phyloP scores from a whole-genome alignment of 176 grass and related monocot genomes.

The Carex scoparia region DNA sequence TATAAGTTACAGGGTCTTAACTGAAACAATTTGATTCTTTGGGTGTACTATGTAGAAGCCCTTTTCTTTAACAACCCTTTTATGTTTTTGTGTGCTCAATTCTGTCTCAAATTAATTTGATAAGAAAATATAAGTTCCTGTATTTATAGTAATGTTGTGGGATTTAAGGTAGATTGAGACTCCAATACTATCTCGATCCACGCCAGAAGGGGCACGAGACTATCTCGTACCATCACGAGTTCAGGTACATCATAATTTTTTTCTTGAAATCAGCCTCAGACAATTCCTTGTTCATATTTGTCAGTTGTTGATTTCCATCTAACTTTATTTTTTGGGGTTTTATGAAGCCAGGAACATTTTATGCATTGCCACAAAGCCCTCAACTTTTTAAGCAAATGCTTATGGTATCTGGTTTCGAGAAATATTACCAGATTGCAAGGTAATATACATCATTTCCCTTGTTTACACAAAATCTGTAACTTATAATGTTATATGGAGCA shows the following conservation, averaged over 20 bases:
- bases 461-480: neutral
- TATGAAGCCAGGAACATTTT: conserved; percentile 98
- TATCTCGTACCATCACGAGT: conserved; percentile 99
- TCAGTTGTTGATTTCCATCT: conserved; percentile 9
- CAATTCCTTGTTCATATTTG: neutral
- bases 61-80: neutral
- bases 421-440: conserved; percentile 98
- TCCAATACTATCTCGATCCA: conserved; percentile 97
- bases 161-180: conserved; percentile 99
- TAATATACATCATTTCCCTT: conserved; percentile 22
- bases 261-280: neutral
- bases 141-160: conserved; percentile 32
- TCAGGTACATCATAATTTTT: conserved; percentile 50
- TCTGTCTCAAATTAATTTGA: neutral
- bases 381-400: conserved; percentile 99
- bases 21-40: neutral
- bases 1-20: neutral
- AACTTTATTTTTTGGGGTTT: conserved; percentile 20
- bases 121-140: neutral
- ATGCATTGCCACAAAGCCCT: conserved; percentile 97
- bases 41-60: neutral
- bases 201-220: conserved; percentile 91
- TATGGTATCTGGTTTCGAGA: conserved; percentile 97
- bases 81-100: neutral
- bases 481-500: neutral